phyloP scores from a whole-genome alignment of 371 early-diverging fungal species.

The Syncephalastrum racemosum region DNA sequence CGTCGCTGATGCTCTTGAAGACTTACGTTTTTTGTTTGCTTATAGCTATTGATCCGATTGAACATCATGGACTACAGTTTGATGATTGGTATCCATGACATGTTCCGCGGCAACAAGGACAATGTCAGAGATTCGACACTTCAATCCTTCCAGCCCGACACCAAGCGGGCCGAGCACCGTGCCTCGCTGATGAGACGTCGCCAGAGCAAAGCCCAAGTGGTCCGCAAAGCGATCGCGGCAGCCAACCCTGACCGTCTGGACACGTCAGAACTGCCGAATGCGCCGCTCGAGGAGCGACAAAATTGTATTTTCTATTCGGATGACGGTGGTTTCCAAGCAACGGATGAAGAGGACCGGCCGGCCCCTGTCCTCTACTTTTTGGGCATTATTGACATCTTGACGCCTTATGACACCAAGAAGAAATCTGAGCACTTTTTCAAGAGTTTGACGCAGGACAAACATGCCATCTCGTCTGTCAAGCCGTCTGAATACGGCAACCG shows the following conservation, averaged over 20 bases:
- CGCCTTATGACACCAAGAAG: constrained; percentile 90
- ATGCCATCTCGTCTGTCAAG: constrained; percentile 88
- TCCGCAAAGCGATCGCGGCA: constrained; percentile 68
- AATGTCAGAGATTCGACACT: constrained; percentile 82
- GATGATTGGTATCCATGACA: constrained; percentile 88
- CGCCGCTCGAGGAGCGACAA: constrained; percentile 55
- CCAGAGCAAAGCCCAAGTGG: constrained; percentile 62
- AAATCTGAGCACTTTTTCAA: constrained; percentile 89
- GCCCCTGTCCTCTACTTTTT: constrained; percentile 81
- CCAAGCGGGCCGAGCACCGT: constrained; percentile 44
- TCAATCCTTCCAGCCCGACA: constrained; percentile 37
- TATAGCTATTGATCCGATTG: constrained; percentile 66
- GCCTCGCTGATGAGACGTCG: constrained; percentile 46
- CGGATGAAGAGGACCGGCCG: constrained; percentile 69
- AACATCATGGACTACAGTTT: constrained; percentile 98
- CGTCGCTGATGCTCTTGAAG: not conserved
- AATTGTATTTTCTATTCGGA: constrained; percentile 85
- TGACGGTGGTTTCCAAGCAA: constrained; percentile 87
- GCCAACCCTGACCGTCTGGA: constrained; percentile 69
- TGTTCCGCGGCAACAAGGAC: constrained; percentile 79
- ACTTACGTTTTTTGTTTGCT: constrained; percentile 58
- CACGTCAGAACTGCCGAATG: constrained; percentile 48
- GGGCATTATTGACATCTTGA: constrained; percentile 96
- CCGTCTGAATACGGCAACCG: constrained; percentile 84
- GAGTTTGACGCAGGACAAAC: constrained; percentile 72